A percentile compares a stretch with the other conserved stretches of the same genome.
Evolutionary conservation across 73 alveolate species (phyloP).

Genomic region (Tetrahymena borealis): DNA sequence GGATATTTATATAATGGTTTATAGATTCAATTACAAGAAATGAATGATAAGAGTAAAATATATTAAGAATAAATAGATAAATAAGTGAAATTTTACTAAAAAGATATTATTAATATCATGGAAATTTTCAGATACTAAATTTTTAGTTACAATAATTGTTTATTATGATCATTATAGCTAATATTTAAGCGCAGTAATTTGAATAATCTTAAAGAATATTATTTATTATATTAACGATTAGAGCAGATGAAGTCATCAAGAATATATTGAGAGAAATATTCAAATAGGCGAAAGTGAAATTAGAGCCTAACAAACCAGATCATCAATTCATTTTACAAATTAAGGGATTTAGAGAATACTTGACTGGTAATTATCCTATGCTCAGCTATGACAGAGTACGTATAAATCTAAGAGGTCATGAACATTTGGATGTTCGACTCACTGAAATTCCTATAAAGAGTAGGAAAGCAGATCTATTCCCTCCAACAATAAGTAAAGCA

Average conservation of each 20-base stretch:
- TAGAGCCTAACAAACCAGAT: conserved; percentile 48
- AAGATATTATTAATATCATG: not conserved
- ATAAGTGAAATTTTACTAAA: not conserved
- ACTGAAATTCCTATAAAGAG: conserved; percentile 29
- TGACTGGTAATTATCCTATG: conserved; percentile 79
- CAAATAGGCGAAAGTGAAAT: conserved; percentile 13
- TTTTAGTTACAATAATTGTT: too few species aligned
- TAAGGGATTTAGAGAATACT: conserved; percentile 72
- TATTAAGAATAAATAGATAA: not conserved
- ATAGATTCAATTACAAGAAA: too few species aligned
- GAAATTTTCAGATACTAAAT: not conserved
- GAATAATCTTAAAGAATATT: not conserved
- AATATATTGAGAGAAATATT: conserved; percentile 57
- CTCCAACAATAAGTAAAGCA: conserved; percentile 18
- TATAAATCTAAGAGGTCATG: conserved; percentile 61
- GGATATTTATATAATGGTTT: too few species aligned
- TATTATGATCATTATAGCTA: too few species aligned
- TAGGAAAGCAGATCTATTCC: conserved; percentile 14
- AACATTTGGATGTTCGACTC: conserved; percentile 28
- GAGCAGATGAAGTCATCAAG: conserved; percentile 74
- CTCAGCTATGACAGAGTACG: conserved; percentile 81
- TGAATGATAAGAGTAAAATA: not conserved
- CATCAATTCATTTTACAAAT: conserved; percentile 61
- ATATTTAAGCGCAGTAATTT: not conserved
- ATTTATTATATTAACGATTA: not conserved